phyloP scores from a whole-genome alignment of 192 early-diverging fungal genomes.

The Coemansia sp. region DNA sequence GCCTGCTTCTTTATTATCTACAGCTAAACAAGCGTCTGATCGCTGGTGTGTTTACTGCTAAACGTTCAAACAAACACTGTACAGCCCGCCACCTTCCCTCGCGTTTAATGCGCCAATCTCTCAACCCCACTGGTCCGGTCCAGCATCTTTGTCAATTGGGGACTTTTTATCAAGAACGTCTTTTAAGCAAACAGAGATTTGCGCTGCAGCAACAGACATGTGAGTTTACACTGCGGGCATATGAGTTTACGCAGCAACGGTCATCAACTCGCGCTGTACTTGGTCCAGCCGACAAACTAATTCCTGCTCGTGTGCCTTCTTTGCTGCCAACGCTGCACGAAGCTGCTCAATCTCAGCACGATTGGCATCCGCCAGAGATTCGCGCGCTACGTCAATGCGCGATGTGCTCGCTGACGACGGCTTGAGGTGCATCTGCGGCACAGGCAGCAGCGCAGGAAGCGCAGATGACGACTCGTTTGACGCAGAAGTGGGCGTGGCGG shows the following conservation, averaged over 20 bases:
- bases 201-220: background rate
- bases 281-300: conserved; percentile 26
- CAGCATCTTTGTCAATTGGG: background rate
- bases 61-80: background rate
- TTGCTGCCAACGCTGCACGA: conserved; percentile 26
- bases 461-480: background rate
- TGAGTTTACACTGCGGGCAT: no score
- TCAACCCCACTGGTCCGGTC: background rate
- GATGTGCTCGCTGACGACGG: conserved; percentile 30
- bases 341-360: conserved; percentile 40
- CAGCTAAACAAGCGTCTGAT: background rate
- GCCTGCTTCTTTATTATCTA: background rate
- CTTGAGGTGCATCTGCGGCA: background rate
- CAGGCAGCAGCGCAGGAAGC: conserved; percentile 2
- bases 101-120: background rate
- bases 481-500: conserved; percentile 8
- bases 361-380: conserved; percentile 35
- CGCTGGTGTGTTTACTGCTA: background rate
- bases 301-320: conserved; percentile 12
- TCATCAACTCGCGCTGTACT: conserved; percentile 38
- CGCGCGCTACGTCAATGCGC: conserved; percentile 39
- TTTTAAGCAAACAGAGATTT: background rate
- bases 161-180: background rate
- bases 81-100: background rate
- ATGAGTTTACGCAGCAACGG: conserved; percentile 1